Evolutionary conservation across 2,329 filamentous ascomycete species (phyloP).

Genomic region (Neopestalotiopsis sp.): DNA sequence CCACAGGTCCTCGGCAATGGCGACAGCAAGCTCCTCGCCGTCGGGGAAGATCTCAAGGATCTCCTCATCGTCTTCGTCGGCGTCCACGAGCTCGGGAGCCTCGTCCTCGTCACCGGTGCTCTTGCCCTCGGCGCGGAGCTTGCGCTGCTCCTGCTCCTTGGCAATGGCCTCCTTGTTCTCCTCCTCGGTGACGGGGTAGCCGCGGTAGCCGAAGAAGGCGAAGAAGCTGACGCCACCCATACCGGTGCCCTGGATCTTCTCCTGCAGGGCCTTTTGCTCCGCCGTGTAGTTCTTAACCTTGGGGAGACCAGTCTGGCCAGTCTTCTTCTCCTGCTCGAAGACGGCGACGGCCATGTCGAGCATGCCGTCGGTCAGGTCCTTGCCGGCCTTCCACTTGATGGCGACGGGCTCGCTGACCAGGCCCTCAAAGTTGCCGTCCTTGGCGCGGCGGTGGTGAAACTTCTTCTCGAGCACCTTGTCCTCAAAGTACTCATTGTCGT

Average conservation of each 20-base stretch:
- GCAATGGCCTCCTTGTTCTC: slow-evolving; percentile 69
- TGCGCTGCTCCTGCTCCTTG: slow-evolving; percentile 63
- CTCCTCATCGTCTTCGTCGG: slow-evolving; percentile 66
- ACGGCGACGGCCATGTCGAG: slow-evolving; percentile 75
- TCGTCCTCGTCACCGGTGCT: slow-evolving; percentile 58
- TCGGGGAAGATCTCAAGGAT: slow-evolving; percentile 86
- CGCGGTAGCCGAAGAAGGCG: slow-evolving; percentile 83
- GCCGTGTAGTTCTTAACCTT: slow-evolving; percentile 44
- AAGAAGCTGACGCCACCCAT: slow-evolving; percentile 81
- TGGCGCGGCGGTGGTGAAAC: slow-evolving; percentile 80
- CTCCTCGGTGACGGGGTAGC: slow-evolving; percentile 71
- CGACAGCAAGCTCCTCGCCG: slow-evolving; percentile 81
- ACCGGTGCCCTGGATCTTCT: slow-evolving; percentile 63
- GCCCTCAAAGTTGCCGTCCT: slow-evolving; percentile 68
- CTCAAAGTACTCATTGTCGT: slow-evolving; percentile 81
- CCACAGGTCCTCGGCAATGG: slow-evolving; percentile 87
- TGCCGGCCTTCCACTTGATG: slow-evolving; percentile 85
- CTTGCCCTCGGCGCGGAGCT: slow-evolving; percentile 55
- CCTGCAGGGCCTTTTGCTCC: slow-evolving; percentile 55
- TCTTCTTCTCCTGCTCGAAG: slow-evolving; percentile 63
- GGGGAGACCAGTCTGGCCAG: slow-evolving; percentile 31
- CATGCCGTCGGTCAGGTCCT: slow-evolving; percentile 83
- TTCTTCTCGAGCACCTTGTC: slow-evolving; percentile 84
- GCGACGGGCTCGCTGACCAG: slow-evolving; percentile 88
- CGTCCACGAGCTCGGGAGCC: slow-evolving; percentile 55